Conservation (phyloP, 1,284 basidiomycete genomes). For the Pisolithus thermaeus region DNA sequence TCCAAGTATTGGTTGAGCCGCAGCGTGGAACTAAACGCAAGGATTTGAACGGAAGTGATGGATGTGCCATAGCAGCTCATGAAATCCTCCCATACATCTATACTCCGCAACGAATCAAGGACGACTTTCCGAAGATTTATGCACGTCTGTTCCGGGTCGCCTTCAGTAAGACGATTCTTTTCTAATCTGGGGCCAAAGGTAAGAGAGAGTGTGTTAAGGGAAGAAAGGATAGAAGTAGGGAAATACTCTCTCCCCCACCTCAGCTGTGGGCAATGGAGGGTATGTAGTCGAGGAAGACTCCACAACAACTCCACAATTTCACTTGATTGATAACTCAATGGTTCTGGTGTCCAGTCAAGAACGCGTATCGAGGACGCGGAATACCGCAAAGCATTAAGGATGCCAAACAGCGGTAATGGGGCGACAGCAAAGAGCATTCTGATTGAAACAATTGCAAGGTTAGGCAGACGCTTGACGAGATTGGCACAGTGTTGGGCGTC, state of each 20-base stretch:
- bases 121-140: slow-evolving; percentile 18
- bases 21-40: not conserved
- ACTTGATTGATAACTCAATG: not conserved
- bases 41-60: slow-evolving; percentile 16
- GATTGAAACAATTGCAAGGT: slow-evolving; percentile 27
- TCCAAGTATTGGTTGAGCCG: not conserved
- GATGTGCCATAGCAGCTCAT: slow-evolving; percentile 10
- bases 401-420: not conserved
- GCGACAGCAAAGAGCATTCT: not conserved
- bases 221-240: slow-evolving; percentile 8
- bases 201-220: slow-evolving; percentile 16
- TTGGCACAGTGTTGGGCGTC: slow-evolving; percentile 12
- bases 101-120: not conserved
- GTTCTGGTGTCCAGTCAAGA: slow-evolving; percentile 15
- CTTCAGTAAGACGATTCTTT: not conserved
- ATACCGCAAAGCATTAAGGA: slow-evolving; percentile 14
- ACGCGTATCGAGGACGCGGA: slow-evolving; percentile 16
- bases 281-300: slow-evolving; percentile 15
- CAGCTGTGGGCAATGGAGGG: slow-evolving; percentile 13
- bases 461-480: slow-evolving; percentile 23
- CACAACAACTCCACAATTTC: slow-evolving; percentile 8
- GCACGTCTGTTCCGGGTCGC: not conserved
- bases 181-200: not conserved
- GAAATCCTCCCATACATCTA: slow-evolving; percentile 8
- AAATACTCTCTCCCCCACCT: slow-evolving; percentile 9